Evolutionary conservation across 768 basidiomycete genomes (phyloP).

Genomic region (Calocera cornea): DNA sequence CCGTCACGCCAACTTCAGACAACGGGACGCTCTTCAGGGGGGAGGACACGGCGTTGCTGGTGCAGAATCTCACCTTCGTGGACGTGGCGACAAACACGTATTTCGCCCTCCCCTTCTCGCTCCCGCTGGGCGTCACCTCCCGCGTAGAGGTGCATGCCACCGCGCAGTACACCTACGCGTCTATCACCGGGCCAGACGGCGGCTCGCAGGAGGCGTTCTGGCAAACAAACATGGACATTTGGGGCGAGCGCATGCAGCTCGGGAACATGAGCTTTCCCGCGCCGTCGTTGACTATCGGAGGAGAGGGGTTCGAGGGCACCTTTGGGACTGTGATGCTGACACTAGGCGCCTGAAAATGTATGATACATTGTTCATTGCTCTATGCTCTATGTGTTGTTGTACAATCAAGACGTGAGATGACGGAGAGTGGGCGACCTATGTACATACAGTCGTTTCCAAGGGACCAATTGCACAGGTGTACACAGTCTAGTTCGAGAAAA

Average conservation of each 20-base stretch:
- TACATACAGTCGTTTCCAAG: neutral
- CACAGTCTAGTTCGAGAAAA: neutral
- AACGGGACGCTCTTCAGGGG: conserved; percentile 26
- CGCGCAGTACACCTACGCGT: conserved; percentile 25
- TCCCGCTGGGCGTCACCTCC: conserved; percentile 24
- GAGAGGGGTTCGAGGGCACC: conserved; percentile 27
- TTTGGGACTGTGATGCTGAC: conserved; percentile 22
- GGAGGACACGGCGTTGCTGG: conserved; percentile 18
- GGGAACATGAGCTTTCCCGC: conserved; percentile 37
- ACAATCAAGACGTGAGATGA: neutral
- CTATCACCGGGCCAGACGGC: too few relatives aligned
- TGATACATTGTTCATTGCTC: neutral
- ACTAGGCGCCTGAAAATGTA: neutral
- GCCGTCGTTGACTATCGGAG: conserved; percentile 25
- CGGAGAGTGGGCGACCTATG: neutral
- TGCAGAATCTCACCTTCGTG: conserved; percentile 29
- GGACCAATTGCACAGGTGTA: neutral
- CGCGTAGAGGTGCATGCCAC: conserved; percentile 30
- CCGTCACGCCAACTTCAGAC: conserved; percentile 23
- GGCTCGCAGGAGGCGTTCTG: conserved; percentile 25
- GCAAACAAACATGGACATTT: conserved; percentile 28
- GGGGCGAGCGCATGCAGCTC: conserved; percentile 28
- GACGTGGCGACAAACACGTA: conserved; percentile 24
- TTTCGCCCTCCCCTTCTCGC: conserved; percentile 25
- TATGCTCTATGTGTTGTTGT: neutral